Conservation (phyloP, 2,329 filamentous ascomycete species). For the Talaromyces funiculosus region DNA sequence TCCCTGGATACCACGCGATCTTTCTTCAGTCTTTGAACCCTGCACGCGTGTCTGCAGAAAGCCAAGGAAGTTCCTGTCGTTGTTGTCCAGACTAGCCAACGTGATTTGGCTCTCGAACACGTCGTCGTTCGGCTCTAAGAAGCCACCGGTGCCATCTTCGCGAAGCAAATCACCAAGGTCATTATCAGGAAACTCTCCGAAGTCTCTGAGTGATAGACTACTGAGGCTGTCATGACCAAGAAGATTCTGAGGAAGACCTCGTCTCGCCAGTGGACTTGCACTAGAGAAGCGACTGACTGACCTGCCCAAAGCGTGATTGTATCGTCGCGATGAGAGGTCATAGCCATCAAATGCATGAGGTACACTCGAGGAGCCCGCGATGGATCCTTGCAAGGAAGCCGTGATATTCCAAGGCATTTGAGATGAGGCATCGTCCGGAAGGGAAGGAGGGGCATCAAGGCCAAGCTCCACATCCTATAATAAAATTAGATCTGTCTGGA, state of each 20-base stretch:
- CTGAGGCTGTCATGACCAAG: constrained; percentile 22
- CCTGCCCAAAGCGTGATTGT: constrained; percentile 29
- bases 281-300: constrained; percentile 51
- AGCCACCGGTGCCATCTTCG: background rate
- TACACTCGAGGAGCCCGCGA: constrained; percentile 33
- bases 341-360: constrained; percentile 31
- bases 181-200: constrained; percentile 20
- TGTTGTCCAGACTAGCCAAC: constrained; percentile 50
- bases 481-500: background rate
- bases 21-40: constrained; percentile 16
- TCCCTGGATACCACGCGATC: background rate
- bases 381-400: constrained; percentile 51
- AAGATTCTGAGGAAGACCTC: constrained; percentile 34
- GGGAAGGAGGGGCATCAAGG: constrained; percentile 59
- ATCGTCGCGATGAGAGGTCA: constrained; percentile 27
- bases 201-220: constrained; percentile 20
- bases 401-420: constrained; percentile 66
- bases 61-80: constrained; percentile 58
- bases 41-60: constrained; percentile 51
- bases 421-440: constrained; percentile 62
- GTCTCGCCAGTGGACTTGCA: constrained; percentile 57
- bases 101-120: constrained; percentile 20
- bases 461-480: constrained; percentile 59
- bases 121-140: background rate
- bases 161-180: constrained; percentile 18